Evolutionary conservation across 2,329 filamentous ascomycete species (phyloP).

Genomic region (Colletotrichum musae): DNA sequence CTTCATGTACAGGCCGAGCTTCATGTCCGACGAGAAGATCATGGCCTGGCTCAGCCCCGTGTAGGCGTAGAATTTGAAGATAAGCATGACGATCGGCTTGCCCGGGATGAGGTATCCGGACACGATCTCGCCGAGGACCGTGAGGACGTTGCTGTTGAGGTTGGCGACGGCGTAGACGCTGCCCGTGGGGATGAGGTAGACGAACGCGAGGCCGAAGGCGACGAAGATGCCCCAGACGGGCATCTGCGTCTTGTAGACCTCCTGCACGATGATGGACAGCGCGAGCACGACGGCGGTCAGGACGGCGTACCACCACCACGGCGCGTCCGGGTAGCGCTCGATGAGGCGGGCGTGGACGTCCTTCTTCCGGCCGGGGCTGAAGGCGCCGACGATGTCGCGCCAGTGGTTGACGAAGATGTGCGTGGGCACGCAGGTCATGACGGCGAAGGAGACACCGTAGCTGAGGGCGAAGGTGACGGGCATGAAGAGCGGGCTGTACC

Average conservation of each 20-base stretch:
- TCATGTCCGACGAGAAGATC: slow-evolving; percentile 64
- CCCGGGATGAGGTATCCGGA: slow-evolving; percentile 65
- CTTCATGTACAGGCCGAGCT: slow-evolving; percentile 65
- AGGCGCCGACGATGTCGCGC: slow-evolving; percentile 53
- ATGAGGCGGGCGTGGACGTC: slow-evolving; percentile 53
- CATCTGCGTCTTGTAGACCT: slow-evolving; percentile 69
- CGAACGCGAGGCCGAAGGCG: slow-evolving; percentile 58
- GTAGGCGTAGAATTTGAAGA: slow-evolving; percentile 53
- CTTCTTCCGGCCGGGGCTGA: slow-evolving; percentile 33
- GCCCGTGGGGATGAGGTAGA: slow-evolving; percentile 66
- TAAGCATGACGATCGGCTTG: slow-evolving; percentile 55
- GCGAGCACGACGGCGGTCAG: slow-evolving; percentile 51
- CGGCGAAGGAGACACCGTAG: slow-evolving; percentile 54
- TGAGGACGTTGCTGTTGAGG: slow-evolving; percentile 60
- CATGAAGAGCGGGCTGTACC: slow-evolving; percentile 59
- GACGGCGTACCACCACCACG: slow-evolving; percentile 57
- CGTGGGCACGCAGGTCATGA: slow-evolving; percentile 53
- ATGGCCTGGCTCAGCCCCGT: slow-evolving; percentile 54
- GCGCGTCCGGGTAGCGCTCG: slow-evolving; percentile 47
- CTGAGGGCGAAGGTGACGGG: slow-evolving; percentile 53
- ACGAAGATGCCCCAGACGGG: slow-evolving; percentile 70
- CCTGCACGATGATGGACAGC: slow-evolving; percentile 52
- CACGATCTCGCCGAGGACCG: slow-evolving; percentile 34
- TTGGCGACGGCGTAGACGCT: slow-evolving; percentile 61
- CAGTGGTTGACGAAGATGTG: slow-evolving; percentile 59